A percentile compares a stretch with the other conserved stretches of the same genome.
Conservation (phyloP, 2,329 filamentous ascomycete species). For the Claviceps africana region DNA sequence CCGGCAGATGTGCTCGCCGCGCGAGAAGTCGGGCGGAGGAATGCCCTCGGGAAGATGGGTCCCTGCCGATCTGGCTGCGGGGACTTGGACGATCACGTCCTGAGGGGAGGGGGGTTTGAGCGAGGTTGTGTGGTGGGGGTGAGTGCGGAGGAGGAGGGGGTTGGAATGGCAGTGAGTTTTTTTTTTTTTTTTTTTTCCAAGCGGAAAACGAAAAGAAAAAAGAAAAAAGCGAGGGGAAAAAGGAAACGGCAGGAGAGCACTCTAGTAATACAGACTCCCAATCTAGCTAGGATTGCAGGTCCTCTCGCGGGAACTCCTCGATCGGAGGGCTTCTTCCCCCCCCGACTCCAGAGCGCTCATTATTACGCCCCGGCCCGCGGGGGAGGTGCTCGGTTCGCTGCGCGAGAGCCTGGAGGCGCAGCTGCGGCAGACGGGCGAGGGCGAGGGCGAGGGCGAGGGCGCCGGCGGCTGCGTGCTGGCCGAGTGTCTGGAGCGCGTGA, state of each 20-base stretch:
- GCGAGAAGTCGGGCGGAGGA: slow-evolving; percentile 23
- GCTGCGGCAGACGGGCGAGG: neutral
- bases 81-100: slow-evolving; percentile 33
- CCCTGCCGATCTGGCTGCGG: slow-evolving; percentile 27
- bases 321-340: neutral
- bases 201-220: too few species aligned
- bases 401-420: slow-evolving; percentile 26
- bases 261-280: neutral
- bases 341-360: slow-evolving; percentile 22
- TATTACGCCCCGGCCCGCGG: slow-evolving; percentile 33
- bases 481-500: slow-evolving; percentile 32
- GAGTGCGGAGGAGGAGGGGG: slow-evolving; percentile 36
- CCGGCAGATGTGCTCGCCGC: slow-evolving; percentile 29
- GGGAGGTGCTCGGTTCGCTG: slow-evolving; percentile 26
- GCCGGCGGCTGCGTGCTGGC: slow-evolving; percentile 2
- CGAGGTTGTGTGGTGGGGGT: slow-evolving; percentile 39
- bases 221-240: too few species aligned
- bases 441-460: slow-evolving; percentile 7
- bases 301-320: slow-evolving; percentile 25
- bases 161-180: slow-evolving; percentile 31
- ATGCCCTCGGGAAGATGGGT: slow-evolving; percentile 17
- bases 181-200: neutral
- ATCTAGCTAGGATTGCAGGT: slow-evolving; percentile 35
- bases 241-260: neutral
- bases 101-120: slow-evolving; percentile 35